Evolutionary conservation across 2,329 filamentous ascomycete species (phyloP), one percentile per base, ranked within the genome.

Genomic region (Fusarium heterosporum): DNA sequence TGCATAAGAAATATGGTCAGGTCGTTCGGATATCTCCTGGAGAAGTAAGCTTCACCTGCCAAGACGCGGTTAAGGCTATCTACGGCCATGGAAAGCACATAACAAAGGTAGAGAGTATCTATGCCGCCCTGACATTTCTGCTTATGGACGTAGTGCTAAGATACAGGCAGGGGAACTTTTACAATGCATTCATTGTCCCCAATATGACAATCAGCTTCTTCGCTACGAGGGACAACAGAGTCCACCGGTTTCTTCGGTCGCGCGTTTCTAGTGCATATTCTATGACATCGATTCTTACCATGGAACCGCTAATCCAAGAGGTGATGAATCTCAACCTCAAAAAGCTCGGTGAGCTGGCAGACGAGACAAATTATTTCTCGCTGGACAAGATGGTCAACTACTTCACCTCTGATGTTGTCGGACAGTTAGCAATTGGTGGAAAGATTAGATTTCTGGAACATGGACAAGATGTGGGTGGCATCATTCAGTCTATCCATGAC

Each of bases 141-240:
- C 14, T 8, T 4, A 8, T 3, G n/a, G 34, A n/a, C n/a, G 4
- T n/a, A 36, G 6, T 12, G 8, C 34, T 49, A 13, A 55, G 3
- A 2, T 2, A 6, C 12, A 2, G 1, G 4, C 6, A 63, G 62
- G 25, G 54, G 3, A 45, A 41, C 4, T 65, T 51, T 29, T 65
- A 65, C 5, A 39, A 65, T 39, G 28, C 50, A 3, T 65, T 56
- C 22, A 59, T 63, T 11, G 42, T 62, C 5, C 60, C 54, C 0
- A 55, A 65, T 9, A 65, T 63, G 59, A 65, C 54, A 1, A 26
- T 63, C 22, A 65, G 62, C 19, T 60, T 65, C 14, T 65, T 65
- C 17, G 51, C 59, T 0, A 46, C 62, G 1, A 63, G 48, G 4
- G 54, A 65, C 3, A 42, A 51, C 4, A 55, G 49, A 10, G 42